Percentiles rank a stretch among this genome's conserved stretches.
phyloP scores from a whole-genome alignment of 805 yeast genomes.

The Metschnikowia similis region DNA sequence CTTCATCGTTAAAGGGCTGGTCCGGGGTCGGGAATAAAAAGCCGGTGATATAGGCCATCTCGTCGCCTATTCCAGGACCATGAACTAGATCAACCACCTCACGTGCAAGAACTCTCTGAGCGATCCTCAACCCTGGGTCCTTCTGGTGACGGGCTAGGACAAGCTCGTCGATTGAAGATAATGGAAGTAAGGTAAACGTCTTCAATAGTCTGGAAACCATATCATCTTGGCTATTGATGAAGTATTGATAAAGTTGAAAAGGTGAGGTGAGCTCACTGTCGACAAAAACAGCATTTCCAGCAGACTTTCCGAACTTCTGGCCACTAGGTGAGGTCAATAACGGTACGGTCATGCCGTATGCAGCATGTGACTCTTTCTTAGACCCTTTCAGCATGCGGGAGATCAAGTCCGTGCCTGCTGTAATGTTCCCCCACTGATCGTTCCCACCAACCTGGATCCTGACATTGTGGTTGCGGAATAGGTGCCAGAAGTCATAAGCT shows the following conservation, averaged over 20 bases:
- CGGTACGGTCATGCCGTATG: constrained; percentile 84
- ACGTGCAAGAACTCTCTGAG: constrained; percentile 72
- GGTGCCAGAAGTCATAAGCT: constrained; percentile 88
- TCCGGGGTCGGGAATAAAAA: constrained; percentile 60
- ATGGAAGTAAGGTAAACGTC: constrained; percentile 75
- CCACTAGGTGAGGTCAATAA: constrained; percentile 83
- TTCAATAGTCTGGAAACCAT: constrained; percentile 67
- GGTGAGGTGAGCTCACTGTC: constrained; percentile 72
- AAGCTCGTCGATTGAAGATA: constrained; percentile 46
- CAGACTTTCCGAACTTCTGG: constrained; percentile 93
- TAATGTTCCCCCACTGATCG: constrained; percentile 98
- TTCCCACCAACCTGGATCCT: constrained; percentile 88
- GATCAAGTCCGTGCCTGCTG: constrained; percentile 90
- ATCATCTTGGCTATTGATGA: constrained; percentile 73
- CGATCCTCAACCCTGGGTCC: constrained; percentile 63
- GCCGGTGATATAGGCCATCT: constrained; percentile 63
- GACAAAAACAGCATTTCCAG: constrained; percentile 93
- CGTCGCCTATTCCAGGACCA: constrained; percentile 70
- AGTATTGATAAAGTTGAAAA: constrained; percentile 79
- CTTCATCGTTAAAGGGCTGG: constrained; percentile 43
- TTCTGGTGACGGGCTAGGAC: constrained; percentile 49
- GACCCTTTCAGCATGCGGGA: constrained; percentile 43
- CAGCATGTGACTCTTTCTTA: constrained; percentile 2
- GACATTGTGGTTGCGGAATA: constrained; percentile 56
- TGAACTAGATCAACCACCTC: constrained; percentile 87